A percentile compares a stretch with the other conserved stretches of the same genome.
phyloP scores from a whole-genome alignment of 768 basidiomycete genomes.

The Thelephora aurantiotincta region DNA sequence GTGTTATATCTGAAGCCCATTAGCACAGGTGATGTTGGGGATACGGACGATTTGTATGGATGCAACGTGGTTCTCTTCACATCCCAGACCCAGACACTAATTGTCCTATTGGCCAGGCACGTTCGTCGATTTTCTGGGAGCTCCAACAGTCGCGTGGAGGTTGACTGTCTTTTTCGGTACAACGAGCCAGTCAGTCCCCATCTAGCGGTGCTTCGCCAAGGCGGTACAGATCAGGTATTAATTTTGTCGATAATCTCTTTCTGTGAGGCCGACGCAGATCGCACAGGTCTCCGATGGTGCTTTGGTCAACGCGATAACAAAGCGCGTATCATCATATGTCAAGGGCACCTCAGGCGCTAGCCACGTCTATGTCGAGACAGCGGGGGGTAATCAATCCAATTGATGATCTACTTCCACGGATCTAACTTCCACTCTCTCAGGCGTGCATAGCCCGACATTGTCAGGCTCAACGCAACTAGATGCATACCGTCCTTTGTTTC shows the following conservation, averaged over 20 bases:
- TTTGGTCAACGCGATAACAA: slow-evolving; percentile 49
- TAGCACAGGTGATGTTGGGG: slow-evolving; percentile 68
- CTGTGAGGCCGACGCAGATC: too few species aligned
- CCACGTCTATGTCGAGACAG: slow-evolving; percentile 84
- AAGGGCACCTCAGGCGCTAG: slow-evolving; percentile 15
- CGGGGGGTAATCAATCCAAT: slow-evolving; percentile 55
- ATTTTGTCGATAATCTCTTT: too few species aligned
- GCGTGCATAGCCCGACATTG: slow-evolving; percentile 83
- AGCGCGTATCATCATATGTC: slow-evolving; percentile 45
- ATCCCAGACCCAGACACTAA: neutral
- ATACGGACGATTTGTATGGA: slow-evolving; percentile 74
- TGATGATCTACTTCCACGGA: neutral
- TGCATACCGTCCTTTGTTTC: slow-evolving; percentile 71
- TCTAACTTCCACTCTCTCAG: slow-evolving; percentile 23
- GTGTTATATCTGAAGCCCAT: slow-evolving; percentile 81
- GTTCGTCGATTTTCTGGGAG: slow-evolving; percentile 38
- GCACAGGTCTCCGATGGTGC: slow-evolving; percentile 37
- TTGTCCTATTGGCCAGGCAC: slow-evolving; percentile 33
- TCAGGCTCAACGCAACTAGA: slow-evolving; percentile 78
- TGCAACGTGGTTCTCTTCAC: neutral
- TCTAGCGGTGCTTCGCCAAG: slow-evolving; percentile 40
- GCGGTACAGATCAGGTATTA: too few species aligned
- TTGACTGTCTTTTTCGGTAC: slow-evolving; percentile 71
- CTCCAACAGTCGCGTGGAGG: slow-evolving; percentile 27
- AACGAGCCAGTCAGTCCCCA: slow-evolving; percentile 90